phyloP scores from a whole-genome alignment of 768 basidiomycete species.

The Sporobolomyces pararoseus region DNA sequence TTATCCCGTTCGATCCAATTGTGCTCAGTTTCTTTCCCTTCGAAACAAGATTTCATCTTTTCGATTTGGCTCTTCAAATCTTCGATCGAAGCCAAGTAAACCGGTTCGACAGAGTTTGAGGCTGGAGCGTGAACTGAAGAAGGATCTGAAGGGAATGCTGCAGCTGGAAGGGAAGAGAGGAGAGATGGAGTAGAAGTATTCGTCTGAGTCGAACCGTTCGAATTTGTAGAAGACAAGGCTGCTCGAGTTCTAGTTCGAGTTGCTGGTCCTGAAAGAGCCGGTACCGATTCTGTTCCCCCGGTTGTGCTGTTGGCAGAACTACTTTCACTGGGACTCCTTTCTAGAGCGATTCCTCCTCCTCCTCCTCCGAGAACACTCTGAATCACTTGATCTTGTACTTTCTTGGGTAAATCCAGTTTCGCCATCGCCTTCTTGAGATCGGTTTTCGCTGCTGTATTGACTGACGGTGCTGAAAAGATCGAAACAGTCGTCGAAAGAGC shows the following conservation, averaged over 20 bases:
- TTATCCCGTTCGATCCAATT: slow-evolving; percentile 84
- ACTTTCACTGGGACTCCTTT: slow-evolving; percentile 22
- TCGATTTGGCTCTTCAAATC: slow-evolving; percentile 84
- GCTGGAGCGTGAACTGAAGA: slow-evolving; percentile 10
- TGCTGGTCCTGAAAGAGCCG: neutral
- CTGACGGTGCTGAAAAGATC: slow-evolving; percentile 64
- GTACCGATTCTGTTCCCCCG: no score
- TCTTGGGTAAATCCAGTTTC: slow-evolving; percentile 72
- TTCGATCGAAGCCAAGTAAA: slow-evolving; percentile 67
- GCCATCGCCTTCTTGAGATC: slow-evolving; percentile 89
- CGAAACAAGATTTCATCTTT: slow-evolving; percentile 68
- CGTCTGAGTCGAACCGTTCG: neutral
- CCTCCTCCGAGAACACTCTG: slow-evolving; percentile 43
- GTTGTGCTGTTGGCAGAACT: slow-evolving; percentile 1
- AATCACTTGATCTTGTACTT: slow-evolving; percentile 76
- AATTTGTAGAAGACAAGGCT: neutral
- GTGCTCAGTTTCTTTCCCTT: slow-evolving; percentile 96
- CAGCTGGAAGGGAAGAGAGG: slow-evolving; percentile 22
- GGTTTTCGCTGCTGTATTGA: slow-evolving; percentile 78
- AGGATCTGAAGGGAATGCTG: slow-evolving; percentile 32
- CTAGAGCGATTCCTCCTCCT: neutral
- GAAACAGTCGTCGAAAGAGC: slow-evolving; percentile 74
- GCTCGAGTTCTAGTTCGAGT: slow-evolving; percentile 16
- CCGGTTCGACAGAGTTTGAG: slow-evolving; percentile 8
- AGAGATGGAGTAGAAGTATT: slow-evolving; percentile 12